Evolutionary conservation across 139 green algal species (phyloP).

Genomic region (Chlamydomonas sp.): DNA sequence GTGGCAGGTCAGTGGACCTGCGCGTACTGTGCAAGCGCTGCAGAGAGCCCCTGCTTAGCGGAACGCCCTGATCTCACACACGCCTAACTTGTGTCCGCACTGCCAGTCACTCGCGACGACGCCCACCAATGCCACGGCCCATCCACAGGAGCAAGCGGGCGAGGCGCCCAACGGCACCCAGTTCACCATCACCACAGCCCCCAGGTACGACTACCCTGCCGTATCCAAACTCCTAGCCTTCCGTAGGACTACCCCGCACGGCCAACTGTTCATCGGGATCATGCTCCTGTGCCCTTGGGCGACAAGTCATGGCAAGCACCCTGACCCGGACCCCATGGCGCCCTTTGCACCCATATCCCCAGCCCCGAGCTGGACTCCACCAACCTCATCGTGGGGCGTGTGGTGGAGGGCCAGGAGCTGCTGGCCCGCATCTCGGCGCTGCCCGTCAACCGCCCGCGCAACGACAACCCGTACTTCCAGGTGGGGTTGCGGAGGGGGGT

Average conservation of each 20-base stretch:
- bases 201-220: not conserved
- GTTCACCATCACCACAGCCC: constrained; percentile 33
- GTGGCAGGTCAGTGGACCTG: not conserved
- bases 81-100: no score
- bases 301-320: no score
- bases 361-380: constrained; percentile 53
- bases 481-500: not conserved
- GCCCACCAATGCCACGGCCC: not conserved
- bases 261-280: no score
- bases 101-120: no score
- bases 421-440: constrained; percentile 38
- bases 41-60: no score
- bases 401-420: constrained; percentile 35
- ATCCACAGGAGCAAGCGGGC: constrained; percentile 37
- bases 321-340: no score
- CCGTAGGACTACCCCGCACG: not conserved
- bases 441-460: constrained; percentile 45
- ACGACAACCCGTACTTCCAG: constrained; percentile 58
- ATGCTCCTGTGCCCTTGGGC: no score
- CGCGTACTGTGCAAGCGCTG: no score
- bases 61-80: no score
- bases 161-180: constrained; percentile 58
- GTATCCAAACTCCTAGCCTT: not conserved
- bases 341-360: not conserved
- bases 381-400: constrained; percentile 56